Base-by-base conservation (phyloP, 2,329 filamentous ascomycete species). In the Scleromitrula shiraiana region DNA sequence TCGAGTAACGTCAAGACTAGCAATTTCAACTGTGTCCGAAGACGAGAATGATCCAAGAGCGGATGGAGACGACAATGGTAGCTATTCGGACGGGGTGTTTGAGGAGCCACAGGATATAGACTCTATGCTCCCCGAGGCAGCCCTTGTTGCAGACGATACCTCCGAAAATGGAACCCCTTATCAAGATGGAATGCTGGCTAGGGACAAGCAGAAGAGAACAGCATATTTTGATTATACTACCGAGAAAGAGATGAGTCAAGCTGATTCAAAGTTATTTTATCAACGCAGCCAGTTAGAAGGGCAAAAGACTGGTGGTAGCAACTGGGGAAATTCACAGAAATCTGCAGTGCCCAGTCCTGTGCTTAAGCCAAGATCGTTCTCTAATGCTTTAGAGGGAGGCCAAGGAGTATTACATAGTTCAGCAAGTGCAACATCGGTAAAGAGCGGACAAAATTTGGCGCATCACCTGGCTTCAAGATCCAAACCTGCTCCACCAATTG, bases 241-340 rank as follows among this genome's bases (percentile, higher is more conserved):
- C 45, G 93, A 98, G 68, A 94, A 93, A 61, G 87, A 91, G 62
- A 85, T 95, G 81, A 94, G 85, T 62, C 89, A 95, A 66, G 83
- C 87, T 22, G 93, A 98, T 65, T 88, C 91, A 51, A 97, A 95
- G 67, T 77, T 96, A 53, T 95, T 97, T 70, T 98, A 95, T 66
- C 91, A 96, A 69, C 78, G 87, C 56, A 89, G 88, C 67, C 86
- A 89, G 66, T 72, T 82, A 50, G 84, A 64, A 29, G 54, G 57
- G 10, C 59, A 63, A 23, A 62, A 57, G 50, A 56, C 59, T n/a
- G 60, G 60, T 12, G 56, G 59, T 15, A 62, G 56, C 37, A 62
- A 58, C 50, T 62, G 59, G 61, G 60, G 54, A 19, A 58, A 56
- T 44, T 59, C 58, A 8, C 60, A 62, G 48, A 50, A 51, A 33